Conservation (phyloP, 139 green algal genomes). For the Ulvella scutata region DNA sequence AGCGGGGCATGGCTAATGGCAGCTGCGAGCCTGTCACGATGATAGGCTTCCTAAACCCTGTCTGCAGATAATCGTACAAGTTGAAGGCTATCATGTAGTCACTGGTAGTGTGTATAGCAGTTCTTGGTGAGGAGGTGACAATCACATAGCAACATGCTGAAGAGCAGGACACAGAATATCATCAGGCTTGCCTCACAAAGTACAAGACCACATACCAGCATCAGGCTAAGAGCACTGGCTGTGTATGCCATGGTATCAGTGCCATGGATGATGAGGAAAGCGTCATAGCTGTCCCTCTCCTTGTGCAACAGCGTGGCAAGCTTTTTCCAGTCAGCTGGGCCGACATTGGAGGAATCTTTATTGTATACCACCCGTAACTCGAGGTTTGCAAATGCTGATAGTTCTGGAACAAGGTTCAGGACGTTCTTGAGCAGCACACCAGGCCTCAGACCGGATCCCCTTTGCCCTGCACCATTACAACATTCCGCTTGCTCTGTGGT, state of each 20-base stretch:
- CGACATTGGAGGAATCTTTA: conserved; percentile 37
- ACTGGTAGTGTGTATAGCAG: neutral
- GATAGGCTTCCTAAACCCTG: conserved; percentile 39
- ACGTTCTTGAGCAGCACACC: conserved; percentile 28
- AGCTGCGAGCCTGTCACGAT: conserved; percentile 60
- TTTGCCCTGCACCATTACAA: neutral
- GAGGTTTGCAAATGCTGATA: conserved; percentile 58
- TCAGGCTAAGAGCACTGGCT: conserved; percentile 65
- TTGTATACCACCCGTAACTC: conserved; percentile 47
- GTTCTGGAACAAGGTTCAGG: conserved; percentile 59
- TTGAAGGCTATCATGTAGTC: too few species aligned
- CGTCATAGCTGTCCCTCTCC: conserved; percentile 9
- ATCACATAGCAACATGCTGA: too few species aligned
- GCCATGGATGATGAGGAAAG: conserved; percentile 27
- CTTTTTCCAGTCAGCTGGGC: conserved; percentile 50
- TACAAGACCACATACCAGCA: conserved; percentile 37
- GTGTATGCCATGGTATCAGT: conserved; percentile 87
- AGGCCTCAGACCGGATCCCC: conserved; percentile 7
- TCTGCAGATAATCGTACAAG: conserved; percentile 21
- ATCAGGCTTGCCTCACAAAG: neutral
- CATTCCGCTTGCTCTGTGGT: neutral
- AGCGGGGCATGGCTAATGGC: conserved; percentile 59
- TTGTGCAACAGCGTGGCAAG: conserved; percentile 48
- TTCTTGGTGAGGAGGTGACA: too few species aligned
- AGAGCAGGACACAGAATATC: neutral